A percentile compares a stretch with the other conserved stretches of the same genome.
Evolutionary conservation across 306 rosid species (phyloP).

Genomic region (Vigna hirtella): DNA sequence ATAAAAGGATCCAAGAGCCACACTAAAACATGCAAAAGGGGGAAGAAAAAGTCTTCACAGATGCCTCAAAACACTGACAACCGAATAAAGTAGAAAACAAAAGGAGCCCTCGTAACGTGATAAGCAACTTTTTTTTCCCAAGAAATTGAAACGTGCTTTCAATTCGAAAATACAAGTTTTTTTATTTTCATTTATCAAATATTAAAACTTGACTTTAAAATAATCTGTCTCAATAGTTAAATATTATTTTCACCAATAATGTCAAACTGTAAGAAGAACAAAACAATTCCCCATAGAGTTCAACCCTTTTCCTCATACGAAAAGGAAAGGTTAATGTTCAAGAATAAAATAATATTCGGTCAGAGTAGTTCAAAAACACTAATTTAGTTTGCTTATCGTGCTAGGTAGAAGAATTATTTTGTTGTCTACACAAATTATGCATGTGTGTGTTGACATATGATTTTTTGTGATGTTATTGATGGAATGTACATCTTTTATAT

Average conservation of each 20-base stretch:
- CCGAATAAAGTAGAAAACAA: conserved; percentile 54
- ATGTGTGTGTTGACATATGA: conserved; percentile 41
- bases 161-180: conserved; percentile 1
- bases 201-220: no score
- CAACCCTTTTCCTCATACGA: neutral
- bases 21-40: neutral
- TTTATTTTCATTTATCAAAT: no score
- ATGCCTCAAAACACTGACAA: conserved; percentile 56
- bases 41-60: conserved; percentile 34
- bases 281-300: no score
- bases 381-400: conserved; percentile 30
- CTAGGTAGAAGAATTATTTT: conserved; percentile 22
- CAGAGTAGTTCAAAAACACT: conserved; percentile 51
- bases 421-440: conserved; percentile 29
- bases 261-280: no score
- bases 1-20: neutral
- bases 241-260: no score
- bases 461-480: no score
- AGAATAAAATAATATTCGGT: conserved; percentile 43
- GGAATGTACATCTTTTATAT: no score
- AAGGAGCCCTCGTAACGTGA: conserved; percentile 74
- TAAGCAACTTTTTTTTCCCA: conserved; percentile 66
- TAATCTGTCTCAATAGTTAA: no score
- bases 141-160: conserved; percentile 59
- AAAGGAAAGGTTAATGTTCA: conserved; percentile 28